phyloP scores from a whole-genome alignment of 495 filamentous ascomycete species.

The Tuber umbilicatum region DNA sequence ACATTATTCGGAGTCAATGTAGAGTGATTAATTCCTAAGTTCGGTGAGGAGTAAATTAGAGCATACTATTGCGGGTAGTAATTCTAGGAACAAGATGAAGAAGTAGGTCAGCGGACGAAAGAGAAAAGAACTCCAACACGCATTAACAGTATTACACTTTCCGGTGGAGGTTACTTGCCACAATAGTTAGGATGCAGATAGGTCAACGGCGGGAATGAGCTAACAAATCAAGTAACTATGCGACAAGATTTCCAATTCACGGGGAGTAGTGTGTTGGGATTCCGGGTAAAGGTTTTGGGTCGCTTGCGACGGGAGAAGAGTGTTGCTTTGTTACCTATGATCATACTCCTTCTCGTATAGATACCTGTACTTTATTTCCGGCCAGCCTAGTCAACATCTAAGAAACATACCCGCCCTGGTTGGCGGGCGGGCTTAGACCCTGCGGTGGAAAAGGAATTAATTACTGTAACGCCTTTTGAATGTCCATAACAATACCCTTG shows the following conservation, averaged over 20 bases:
- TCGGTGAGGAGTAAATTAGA: conserved; percentile 35
- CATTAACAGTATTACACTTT: conserved; percentile 65
- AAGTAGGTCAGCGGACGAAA: conserved; percentile 41
- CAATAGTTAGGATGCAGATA: conserved; percentile 21
- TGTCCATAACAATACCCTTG: too few species aligned
- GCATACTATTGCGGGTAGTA: conserved; percentile 10
- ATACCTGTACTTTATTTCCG: conserved; percentile 84
- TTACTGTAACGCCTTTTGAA: too few species aligned
- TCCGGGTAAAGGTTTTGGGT: conserved; percentile 65
- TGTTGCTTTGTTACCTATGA: conserved; percentile 30
- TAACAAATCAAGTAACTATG: conserved; percentile 30
- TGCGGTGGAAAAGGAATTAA: too few species aligned
- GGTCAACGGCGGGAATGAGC: conserved; percentile 19
- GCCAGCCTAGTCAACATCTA: conserved; percentile 55
- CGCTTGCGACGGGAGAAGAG: conserved; percentile 81
- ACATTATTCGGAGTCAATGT: conserved; percentile 54
- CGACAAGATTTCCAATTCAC: conserved; percentile 48
- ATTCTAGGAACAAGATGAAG: too few species aligned
- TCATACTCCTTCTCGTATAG: conserved; percentile 86
- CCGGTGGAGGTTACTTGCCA: conserved; percentile 59
- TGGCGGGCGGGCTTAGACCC: too few species aligned
- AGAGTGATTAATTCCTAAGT: conserved; percentile 50
- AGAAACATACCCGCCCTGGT: too few species aligned
- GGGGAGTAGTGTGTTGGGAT: conserved; percentile 55
- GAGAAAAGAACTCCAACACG: conserved; percentile 52